Base-by-base conservation (phyloP, 108 stramenopile species). In the Conticribra weissflogii region DNA sequence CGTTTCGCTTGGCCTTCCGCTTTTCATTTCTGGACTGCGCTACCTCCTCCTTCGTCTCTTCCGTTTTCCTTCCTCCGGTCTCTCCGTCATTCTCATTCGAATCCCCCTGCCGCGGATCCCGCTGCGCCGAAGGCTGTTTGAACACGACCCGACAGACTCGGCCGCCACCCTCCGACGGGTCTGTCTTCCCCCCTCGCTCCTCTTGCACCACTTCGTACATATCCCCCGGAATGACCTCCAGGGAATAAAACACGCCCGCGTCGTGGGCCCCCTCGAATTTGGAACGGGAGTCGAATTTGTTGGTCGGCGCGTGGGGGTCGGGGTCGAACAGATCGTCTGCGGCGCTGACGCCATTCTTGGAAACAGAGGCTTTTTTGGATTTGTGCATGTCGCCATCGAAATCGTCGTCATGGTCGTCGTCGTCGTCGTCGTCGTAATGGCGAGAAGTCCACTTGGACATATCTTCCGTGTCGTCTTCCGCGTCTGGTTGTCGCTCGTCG, bases 161-260 rank as follows among this genome's bases (percentile, higher is more conserved):
- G n/a, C n/a, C n/a, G n/a, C n/a, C n/a, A n/a, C n/a, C 12, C 12
- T 12, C 12, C 12, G 36, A 41, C 36, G 36, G 12, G 12, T 41
- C 36, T 41, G 36, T 41, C 36, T 9, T 12, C 5, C 12, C 36
- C 36, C 36, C 36, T 12, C 36, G 36, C 12, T 41, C 12, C 36
- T 41, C 44, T n/a, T n/a, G n/a, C n/a, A n/a, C n/a, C 12, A 86
- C 74, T 18, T 24, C 28, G 51, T 83, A 85, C 15, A 56, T 54
- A 60, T 41, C 58, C 17, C 79, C 83, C 71, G 77, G 72, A 30
- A 87, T 61, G 2, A 91, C 90, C 75, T 91, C 84, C 48, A 91
- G 59, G 14, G 84, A 82, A 52, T 54, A 79, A 50, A 91, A 86
- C 69, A 91, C 85, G 22, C 67, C 89, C 45, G 71, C 44, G 29